Evolutionary conservation across 306 rosid genomes (phyloP).

Genomic region (Pyrus pyrifolia): DNA sequence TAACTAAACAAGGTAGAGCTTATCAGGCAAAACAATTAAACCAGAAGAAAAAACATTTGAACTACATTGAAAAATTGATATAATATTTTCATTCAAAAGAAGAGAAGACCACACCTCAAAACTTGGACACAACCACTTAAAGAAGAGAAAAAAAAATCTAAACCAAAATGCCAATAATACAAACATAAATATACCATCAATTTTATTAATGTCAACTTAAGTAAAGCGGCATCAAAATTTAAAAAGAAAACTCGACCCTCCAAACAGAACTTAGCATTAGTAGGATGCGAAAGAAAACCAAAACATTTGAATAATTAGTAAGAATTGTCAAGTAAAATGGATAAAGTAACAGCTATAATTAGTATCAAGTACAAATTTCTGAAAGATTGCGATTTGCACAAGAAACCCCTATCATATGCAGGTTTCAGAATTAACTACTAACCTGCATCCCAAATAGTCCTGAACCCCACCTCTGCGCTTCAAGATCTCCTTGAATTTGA

Average conservation of each 20-base stretch:
- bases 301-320: neutral
- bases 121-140: neutral
- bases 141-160: neutral
- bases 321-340: neutral
- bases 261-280: neutral
- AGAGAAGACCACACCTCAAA: neutral
- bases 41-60: neutral
- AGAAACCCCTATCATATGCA: constrained; percentile 17
- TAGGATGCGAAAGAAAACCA: neutral
- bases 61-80: neutral
- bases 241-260: neutral
- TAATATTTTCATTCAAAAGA: neutral
- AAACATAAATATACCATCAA: neutral
- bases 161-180: neutral
- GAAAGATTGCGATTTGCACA: neutral
- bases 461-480: constrained; percentile 96
- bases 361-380: neutral
- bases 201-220: neutral
- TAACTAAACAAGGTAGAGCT: constrained; percentile 20
- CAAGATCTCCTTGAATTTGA: constrained; percentile 86
- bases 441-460: constrained; percentile 92
- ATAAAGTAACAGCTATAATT: neutral
- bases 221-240: neutral
- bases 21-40: constrained; percentile 1
- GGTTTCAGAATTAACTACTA: constrained; percentile 28